A percentile compares a stretch with the other conserved stretches of the same genome.
phyloP scores from a whole-genome alignment of 805 yeast species.

The Candida caryicola region DNA sequence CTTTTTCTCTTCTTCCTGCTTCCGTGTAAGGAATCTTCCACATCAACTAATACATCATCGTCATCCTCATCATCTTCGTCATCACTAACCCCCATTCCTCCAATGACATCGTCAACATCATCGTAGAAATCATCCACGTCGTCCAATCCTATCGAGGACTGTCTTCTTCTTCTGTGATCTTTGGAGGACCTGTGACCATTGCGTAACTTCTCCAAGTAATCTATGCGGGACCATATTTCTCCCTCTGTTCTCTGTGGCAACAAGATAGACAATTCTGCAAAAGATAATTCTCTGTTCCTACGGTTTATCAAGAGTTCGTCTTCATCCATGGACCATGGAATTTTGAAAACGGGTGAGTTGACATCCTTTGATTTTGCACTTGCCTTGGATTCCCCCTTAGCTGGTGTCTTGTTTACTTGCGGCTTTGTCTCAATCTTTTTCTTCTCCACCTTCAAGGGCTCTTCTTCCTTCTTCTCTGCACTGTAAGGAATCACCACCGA shows the following conservation, averaged over 20 bases:
- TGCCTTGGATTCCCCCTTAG: constrained; percentile 1
- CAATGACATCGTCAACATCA: constrained; percentile 41
- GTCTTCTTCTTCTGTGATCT: constrained; percentile 31
- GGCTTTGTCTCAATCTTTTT: constrained; percentile 4
- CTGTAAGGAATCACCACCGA: constrained; percentile 36
- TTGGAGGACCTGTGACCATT: constrained; percentile 32
- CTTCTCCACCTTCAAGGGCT: constrained; percentile 17
- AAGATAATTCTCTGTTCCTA: constrained; percentile 55
- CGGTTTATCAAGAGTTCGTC: constrained; percentile 62
- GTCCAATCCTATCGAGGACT: constrained; percentile 40
- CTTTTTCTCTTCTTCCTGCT: constrained; percentile 28
- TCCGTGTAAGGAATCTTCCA: constrained; percentile 30
- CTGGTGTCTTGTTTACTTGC: background rate
- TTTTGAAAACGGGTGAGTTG: constrained; percentile 21
- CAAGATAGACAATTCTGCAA: constrained; percentile 70
- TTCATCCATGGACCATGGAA: constrained; percentile 63
- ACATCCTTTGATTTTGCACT: constrained; percentile 1
- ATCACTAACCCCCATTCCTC: constrained; percentile 31
- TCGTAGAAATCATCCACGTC: constrained; percentile 43
- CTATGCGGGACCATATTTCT: constrained; percentile 68
- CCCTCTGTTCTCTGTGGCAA: constrained; percentile 70
- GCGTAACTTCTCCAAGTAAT: constrained; percentile 38
- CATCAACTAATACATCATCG: constrained; percentile 37
- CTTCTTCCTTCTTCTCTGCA: constrained; percentile 27
- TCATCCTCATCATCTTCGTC: constrained; percentile 24